Percentiles rank a stretch among this genome's conserved stretches.
Conservation (phyloP, 352 stramenopile species). For the Pythium periplocum region DNA sequence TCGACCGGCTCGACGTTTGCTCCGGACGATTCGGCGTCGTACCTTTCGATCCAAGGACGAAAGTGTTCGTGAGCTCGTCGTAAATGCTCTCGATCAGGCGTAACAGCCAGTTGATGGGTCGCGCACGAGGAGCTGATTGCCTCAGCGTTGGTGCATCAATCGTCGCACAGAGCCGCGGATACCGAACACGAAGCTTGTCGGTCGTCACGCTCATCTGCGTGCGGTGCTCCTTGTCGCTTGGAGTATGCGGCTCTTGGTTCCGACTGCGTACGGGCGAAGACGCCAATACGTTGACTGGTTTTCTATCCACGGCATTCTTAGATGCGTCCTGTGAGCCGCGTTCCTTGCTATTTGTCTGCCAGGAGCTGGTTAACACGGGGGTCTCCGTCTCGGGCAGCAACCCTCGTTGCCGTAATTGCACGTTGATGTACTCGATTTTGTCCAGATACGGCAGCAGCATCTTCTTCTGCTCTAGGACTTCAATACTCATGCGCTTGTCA, state of each 20-base stretch:
- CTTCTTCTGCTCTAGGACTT: slow-evolving; percentile 69
- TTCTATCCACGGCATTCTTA: too few relatives aligned
- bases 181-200: slow-evolving; percentile 17
- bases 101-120: slow-evolving; percentile 60
- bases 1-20: not conserved
- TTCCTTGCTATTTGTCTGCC: too few relatives aligned
- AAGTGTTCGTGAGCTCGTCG: slow-evolving; percentile 31
- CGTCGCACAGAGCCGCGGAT: slow-evolving; percentile 41
- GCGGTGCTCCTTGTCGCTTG: too few relatives aligned
- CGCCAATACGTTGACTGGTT: too few relatives aligned
- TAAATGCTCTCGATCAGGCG: slow-evolving; percentile 62
- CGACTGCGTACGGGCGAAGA: too few relatives aligned
- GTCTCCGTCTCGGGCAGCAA: slow-evolving; percentile 28
- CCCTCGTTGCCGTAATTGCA: slow-evolving; percentile 55
- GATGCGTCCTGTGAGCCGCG: too few relatives aligned
- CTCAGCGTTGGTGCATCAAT: slow-evolving; percentile 16
- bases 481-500: slow-evolving; percentile 40
- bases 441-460: slow-evolving; percentile 79
- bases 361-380: too few relatives aligned
- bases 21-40: too few relatives aligned
- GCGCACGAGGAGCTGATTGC: slow-evolving; percentile 24
- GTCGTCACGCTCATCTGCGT: too few relatives aligned
- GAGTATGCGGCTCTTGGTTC: too few relatives aligned
- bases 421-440: slow-evolving; percentile 87
- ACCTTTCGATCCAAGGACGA: slow-evolving; percentile 8